Evolutionary conservation across 1,284 basidiomycete genomes (phyloP).

Genomic region (Chalciporus sp.): DNA sequence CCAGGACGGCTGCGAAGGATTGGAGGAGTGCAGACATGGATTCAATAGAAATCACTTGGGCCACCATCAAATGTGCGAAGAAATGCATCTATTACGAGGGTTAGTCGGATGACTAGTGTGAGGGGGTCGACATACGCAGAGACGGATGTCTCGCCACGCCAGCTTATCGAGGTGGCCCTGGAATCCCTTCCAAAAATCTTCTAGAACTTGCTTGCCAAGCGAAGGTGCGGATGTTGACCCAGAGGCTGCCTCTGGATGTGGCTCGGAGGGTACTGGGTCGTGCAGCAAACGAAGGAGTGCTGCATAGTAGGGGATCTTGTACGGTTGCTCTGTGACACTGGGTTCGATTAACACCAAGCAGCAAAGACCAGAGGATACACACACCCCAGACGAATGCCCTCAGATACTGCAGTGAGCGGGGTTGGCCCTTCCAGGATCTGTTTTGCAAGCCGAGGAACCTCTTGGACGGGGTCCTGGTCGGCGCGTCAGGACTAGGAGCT

Average conservation of each 20-base stretch:
- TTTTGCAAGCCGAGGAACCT: slow-evolving; percentile 66
- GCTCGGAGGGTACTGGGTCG: slow-evolving; percentile 45
- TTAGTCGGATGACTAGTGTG: slow-evolving; percentile 2
- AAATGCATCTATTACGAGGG: slow-evolving; percentile 71
- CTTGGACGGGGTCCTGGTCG: slow-evolving; percentile 66
- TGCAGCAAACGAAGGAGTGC: slow-evolving; percentile 76
- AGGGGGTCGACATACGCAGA: slow-evolving; percentile 62
- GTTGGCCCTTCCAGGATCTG: slow-evolving; percentile 62
- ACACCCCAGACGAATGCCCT: slow-evolving; percentile 78
- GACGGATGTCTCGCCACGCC: slow-evolving; percentile 85
- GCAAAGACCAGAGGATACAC: background rate
- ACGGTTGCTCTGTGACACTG: slow-evolving; percentile 86
- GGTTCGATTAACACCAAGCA: slow-evolving; percentile 6
- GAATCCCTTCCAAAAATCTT: slow-evolving; percentile 88
- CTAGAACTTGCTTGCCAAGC: slow-evolving; percentile 76
- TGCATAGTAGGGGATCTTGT: slow-evolving; percentile 88
- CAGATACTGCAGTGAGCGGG: slow-evolving; percentile 65
- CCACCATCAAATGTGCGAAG: slow-evolving; percentile 82
- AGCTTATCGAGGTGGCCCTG: slow-evolving; percentile 83
- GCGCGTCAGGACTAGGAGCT: slow-evolving; percentile 15
- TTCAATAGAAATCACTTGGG: slow-evolving; percentile 71
- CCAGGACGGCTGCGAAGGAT: slow-evolving; percentile 82
- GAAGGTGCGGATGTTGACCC: slow-evolving; percentile 41
- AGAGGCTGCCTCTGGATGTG: slow-evolving; percentile 27
- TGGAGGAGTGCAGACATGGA: slow-evolving; percentile 80